Conservation (phyloP, 1,284 basidiomycete species). For the Trametes sp. region DNA sequence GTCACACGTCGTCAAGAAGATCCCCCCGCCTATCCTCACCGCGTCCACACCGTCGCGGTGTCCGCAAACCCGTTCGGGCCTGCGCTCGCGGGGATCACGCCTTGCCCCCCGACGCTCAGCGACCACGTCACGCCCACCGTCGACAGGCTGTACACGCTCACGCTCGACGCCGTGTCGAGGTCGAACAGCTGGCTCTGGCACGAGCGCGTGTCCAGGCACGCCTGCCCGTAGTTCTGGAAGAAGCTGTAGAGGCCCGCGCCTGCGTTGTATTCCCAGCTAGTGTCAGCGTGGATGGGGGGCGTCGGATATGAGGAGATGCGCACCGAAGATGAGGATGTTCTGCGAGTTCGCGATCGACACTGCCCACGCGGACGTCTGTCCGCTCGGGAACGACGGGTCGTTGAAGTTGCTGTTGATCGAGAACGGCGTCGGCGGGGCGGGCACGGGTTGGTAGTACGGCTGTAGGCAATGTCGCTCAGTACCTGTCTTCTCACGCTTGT, state of each 20-base stretch:
- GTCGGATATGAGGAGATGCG: slow-evolving; percentile 5
- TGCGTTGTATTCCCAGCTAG: slow-evolving; percentile 37
- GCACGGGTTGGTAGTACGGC: slow-evolving; percentile 67
- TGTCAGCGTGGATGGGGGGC: neutral
- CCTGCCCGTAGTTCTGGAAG: slow-evolving; percentile 49
- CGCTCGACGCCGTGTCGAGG: slow-evolving; percentile 59
- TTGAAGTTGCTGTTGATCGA: slow-evolving; percentile 52
- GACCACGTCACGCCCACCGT: slow-evolving; percentile 70
- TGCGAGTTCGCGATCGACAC: slow-evolving; percentile 60
- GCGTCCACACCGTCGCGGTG: slow-evolving; percentile 67
- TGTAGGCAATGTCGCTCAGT: too few relatives aligned
- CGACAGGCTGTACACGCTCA: slow-evolving; percentile 66
- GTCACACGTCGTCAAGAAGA: neutral
- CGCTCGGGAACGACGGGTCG: slow-evolving; percentile 58
- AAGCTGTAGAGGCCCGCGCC: slow-evolving; percentile 78
- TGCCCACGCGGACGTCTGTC: slow-evolving; percentile 61
- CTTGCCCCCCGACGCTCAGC: slow-evolving; percentile 58
- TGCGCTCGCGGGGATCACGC: slow-evolving; percentile 51
- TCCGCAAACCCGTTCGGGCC: slow-evolving; percentile 69
- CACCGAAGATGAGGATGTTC: slow-evolving; percentile 70
- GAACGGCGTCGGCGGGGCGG: slow-evolving; percentile 60
- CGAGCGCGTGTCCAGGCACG: slow-evolving; percentile 52
- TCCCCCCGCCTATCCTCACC: slow-evolving; percentile 3
- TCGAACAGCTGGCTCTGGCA: slow-evolving; percentile 71
- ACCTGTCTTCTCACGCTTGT: neutral